Conservation (phyloP, 306 rosid species). For the Psophocarpus tetragonolobus region DNA sequence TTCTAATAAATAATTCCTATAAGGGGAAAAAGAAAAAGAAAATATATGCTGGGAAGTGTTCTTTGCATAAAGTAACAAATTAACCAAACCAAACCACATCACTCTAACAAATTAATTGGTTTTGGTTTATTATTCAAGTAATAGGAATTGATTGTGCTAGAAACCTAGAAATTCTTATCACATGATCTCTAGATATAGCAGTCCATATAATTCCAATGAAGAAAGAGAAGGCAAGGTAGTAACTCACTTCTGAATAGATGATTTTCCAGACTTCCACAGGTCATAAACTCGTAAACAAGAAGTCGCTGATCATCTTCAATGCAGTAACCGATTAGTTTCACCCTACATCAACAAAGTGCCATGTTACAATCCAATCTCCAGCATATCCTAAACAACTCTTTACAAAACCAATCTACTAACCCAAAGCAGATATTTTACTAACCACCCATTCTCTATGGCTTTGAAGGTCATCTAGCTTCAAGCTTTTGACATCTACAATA, state of each 20-base stretch:
- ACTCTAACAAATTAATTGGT: background rate
- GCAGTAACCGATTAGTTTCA: slow-evolving; percentile 92
- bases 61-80: background rate
- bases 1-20: background rate
- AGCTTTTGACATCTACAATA: slow-evolving; percentile 92
- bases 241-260: slow-evolving; percentile 95
- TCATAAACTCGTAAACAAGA: slow-evolving; percentile 95
- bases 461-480: slow-evolving; percentile 94
- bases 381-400: slow-evolving; percentile 35
- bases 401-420: slow-evolving; percentile 62
- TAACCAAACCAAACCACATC: too few species aligned
- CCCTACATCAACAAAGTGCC: slow-evolving; percentile 65
- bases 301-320: slow-evolving; percentile 89
- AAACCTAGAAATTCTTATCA: background rate
- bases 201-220: slow-evolving; percentile 9
- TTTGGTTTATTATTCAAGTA: slow-evolving; percentile 21
- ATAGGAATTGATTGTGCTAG: slow-evolving; percentile 3
- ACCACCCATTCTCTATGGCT: slow-evolving; percentile 99
- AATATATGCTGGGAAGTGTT: slow-evolving; percentile 1
- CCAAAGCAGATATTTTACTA: slow-evolving; percentile 81
- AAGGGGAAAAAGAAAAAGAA: background rate
- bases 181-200: slow-evolving; percentile 3
- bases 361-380: slow-evolving; percentile 42
- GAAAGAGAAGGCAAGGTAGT: slow-evolving; percentile 24
- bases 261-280: slow-evolving; percentile 96